These are phyloP conservation scores for Eucalyptus virginea DNA, from an alignment of 345 rosid species.

Conservation along the genomic window DNA sequence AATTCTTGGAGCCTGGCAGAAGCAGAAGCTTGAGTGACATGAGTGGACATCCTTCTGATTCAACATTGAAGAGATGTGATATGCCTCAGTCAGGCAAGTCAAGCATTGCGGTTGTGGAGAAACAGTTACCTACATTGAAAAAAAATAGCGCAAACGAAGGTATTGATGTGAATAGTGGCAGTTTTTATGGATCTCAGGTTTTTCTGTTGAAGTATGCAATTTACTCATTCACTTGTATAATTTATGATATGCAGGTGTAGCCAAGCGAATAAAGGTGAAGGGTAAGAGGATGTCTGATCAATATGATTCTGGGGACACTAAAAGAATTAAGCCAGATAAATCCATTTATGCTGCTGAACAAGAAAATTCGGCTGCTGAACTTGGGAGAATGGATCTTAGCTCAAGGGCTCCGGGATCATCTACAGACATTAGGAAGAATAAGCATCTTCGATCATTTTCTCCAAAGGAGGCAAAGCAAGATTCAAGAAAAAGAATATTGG, in stretches of 20 bases:
- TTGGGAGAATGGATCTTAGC: background rate
- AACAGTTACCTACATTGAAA: background rate
- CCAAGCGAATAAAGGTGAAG: slow-evolving; percentile 18
- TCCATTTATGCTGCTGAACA: background rate
- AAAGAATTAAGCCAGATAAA: slow-evolving; percentile 30
- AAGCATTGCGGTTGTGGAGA: background rate
- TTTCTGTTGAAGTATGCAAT: background rate
- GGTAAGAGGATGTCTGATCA: slow-evolving; percentile 31
- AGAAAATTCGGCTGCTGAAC: background rate
- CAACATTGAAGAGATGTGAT: slow-evolving; percentile 3
- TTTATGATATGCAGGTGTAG: slow-evolving; percentile 13
- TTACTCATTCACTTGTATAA: background rate
- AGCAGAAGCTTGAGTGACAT: slow-evolving; percentile 21
- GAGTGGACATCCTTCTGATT: slow-evolving; percentile 12
- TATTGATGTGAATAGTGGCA: background rate
- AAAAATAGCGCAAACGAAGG: slow-evolving; percentile 7
- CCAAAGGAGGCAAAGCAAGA: slow-evolving; percentile 14
- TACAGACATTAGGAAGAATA: slow-evolving; percentile 10
- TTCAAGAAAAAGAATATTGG: background rate
- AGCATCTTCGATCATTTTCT: slow-evolving; percentile 2
- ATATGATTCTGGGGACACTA: slow-evolving; percentile 12
- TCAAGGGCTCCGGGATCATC: slow-evolving; percentile 2
- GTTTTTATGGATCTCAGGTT: background rate
- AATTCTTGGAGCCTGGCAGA: slow-evolving; percentile 12
- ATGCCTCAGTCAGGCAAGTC: slow-evolving; percentile 1